Conservation (phyloP, 768 basidiomycete genomes). For the Antrodiella citrinella region DNA sequence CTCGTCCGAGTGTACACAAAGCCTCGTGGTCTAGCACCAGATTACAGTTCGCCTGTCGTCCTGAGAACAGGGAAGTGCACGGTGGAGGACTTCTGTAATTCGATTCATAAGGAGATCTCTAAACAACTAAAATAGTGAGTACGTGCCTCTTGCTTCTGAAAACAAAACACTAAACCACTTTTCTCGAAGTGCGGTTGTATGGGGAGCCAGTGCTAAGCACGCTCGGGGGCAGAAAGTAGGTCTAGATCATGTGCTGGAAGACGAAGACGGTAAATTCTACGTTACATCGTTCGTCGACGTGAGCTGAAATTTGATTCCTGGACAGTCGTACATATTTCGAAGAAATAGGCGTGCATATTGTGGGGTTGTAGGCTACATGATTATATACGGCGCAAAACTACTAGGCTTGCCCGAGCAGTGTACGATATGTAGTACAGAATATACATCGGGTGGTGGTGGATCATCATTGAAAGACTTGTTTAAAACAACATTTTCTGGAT, state of each 20-base stretch:
- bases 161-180: background rate
- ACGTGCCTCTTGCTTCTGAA: background rate
- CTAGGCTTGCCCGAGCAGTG: background rate
- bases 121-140: conserved; percentile 95
- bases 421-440: background rate
- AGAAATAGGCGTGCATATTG: conserved; percentile 12
- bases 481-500: too few relatives aligned
- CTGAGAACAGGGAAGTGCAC: conserved; percentile 54
- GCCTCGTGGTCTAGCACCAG: conserved; percentile 84
- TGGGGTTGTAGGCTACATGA: background rate
- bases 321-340: conserved; percentile 18
- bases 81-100: conserved; percentile 85
- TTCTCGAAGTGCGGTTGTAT: conserved; percentile 87
- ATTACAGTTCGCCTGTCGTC: conserved; percentile 88
- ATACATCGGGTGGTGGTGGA: background rate
- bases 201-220: conserved; percentile 98
- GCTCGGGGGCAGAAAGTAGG: conserved; percentile 94
- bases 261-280: conserved; percentile 73
- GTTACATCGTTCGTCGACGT: background rate
- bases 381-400: background rate
- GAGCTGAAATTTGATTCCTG: too few relatives aligned
- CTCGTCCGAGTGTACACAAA: conserved; percentile 96
- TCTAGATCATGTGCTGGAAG: conserved; percentile 75
- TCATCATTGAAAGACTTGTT: too few relatives aligned
- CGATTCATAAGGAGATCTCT: conserved; percentile 95